phyloP scores from a whole-genome alignment of 768 basidiomycete genomes.

The Lyophyllum decastes region DNA sequence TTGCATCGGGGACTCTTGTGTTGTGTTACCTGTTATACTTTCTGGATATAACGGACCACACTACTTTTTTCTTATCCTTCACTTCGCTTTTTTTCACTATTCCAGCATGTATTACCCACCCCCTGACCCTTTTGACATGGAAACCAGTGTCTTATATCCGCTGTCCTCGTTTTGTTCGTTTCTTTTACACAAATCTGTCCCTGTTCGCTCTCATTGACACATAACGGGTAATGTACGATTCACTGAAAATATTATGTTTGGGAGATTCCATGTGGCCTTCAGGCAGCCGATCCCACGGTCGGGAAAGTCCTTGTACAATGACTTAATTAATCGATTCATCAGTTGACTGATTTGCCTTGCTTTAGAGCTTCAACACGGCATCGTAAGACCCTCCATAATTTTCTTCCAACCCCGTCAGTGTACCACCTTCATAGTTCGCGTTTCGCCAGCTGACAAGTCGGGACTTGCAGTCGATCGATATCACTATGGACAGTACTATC shows the following conservation, averaged over 20 bases:
- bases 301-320: too few species aligned
- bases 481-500: too few species aligned
- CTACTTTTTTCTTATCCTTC: neutral
- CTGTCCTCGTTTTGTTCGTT: constrained; percentile 6
- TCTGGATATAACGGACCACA: neutral
- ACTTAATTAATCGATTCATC: too few species aligned
- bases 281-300: too few species aligned
- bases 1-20: neutral
- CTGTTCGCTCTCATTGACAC: constrained; percentile 6
- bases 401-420: too few species aligned
- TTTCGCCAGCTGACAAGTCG: too few species aligned
- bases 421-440: too few species aligned
- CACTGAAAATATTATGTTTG: constrained; percentile 19
- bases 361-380: too few species aligned
- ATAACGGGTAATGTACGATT: constrained; percentile 30
- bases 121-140: neutral
- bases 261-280: too few species aligned
- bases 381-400: too few species aligned
- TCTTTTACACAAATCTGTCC: neutral
- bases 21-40: neutral
- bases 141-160: neutral
- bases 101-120: neutral
- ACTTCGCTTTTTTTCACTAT: neutral
- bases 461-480: too few species aligned
- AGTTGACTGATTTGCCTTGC: too few species aligned